Conservation (phyloP, 495 filamentous ascomycete species). For the Darksidea phi region DNA sequence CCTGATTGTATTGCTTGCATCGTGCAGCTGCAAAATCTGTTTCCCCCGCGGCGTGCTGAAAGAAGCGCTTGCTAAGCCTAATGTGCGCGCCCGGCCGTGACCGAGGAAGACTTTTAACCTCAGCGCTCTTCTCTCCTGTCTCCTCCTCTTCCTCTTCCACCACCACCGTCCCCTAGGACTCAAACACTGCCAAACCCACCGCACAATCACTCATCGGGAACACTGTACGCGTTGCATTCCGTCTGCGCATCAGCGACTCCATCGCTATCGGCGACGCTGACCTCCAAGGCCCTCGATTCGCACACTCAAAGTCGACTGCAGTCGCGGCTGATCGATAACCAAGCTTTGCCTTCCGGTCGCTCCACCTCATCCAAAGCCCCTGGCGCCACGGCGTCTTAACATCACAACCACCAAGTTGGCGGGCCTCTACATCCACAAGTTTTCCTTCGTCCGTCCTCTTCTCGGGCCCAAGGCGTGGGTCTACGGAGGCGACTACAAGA, state of each 20-base stretch:
- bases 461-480: constrained; percentile 89
- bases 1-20: no score
- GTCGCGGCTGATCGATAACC: constrained; percentile 19
- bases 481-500: constrained; percentile 92
- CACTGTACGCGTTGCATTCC: no score
- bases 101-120: no score
- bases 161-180: no score
- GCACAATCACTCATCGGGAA: no score
- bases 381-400: constrained; percentile 34
- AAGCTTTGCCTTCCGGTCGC: constrained; percentile 4
- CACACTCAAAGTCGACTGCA: not conserved
- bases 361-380: constrained; percentile 1
- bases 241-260: not conserved
- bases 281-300: constrained; percentile 3
- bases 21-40: no score
- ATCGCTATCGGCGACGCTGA: constrained; percentile 3
- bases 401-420: constrained; percentile 87
- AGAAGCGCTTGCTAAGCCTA: no score
- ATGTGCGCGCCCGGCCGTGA: no score
- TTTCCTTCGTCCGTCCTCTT: constrained; percentile 87
- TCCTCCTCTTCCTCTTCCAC: no score
- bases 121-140: no score
- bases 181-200: no score
- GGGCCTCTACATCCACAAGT: constrained; percentile 72
- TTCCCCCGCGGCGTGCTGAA: no score